Evolutionary conservation across 2,329 filamentous ascomycete genomes (phyloP).

Genomic region (Ophiostoma sp.): DNA sequence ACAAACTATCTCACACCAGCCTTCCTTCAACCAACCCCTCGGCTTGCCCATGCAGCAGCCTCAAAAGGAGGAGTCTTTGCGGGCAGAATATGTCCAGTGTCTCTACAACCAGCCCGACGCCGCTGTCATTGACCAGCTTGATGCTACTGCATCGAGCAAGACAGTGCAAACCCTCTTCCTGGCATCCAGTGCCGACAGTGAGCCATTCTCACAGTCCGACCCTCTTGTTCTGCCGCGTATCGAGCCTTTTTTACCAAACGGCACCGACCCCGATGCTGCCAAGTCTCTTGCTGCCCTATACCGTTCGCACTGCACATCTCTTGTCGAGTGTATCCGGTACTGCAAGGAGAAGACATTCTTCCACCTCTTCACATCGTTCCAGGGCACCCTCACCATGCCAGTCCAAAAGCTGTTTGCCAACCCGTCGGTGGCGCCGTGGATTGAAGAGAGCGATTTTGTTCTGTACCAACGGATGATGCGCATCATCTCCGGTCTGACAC

Average conservation of each 20-base stretch:
- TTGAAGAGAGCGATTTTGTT: slow-evolving; percentile 89
- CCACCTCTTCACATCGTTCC: slow-evolving; percentile 88
- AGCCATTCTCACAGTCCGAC: slow-evolving; percentile 57
- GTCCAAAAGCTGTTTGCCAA: slow-evolving; percentile 88
- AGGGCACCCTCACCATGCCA: slow-evolving; percentile 92
- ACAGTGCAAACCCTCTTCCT: slow-evolving; percentile 57
- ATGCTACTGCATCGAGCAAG: slow-evolving; percentile 52
- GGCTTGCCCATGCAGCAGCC: slow-evolving; percentile 15
- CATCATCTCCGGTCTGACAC: slow-evolving; percentile 78
- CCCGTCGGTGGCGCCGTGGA: slow-evolving; percentile 79
- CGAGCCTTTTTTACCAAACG: slow-evolving; percentile 68
- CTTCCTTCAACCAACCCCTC: slow-evolving; percentile 15
- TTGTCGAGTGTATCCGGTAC: slow-evolving; percentile 91
- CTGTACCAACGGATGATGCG: slow-evolving; percentile 97
- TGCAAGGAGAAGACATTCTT: slow-evolving; percentile 97
- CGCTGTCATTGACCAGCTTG: slow-evolving; percentile 52
- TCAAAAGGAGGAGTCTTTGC: slow-evolving; percentile 24
- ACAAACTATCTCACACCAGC: slow-evolving; percentile 17
- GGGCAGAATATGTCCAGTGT: slow-evolving; percentile 38
- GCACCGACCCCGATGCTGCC: slow-evolving; percentile 81
- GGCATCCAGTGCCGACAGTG: slow-evolving; percentile 47
- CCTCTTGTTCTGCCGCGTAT: slow-evolving; percentile 80
- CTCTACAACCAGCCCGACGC: slow-evolving; percentile 57
- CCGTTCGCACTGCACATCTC: slow-evolving; percentile 86
- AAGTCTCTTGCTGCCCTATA: slow-evolving; percentile 83